Conservation (phyloP, 2,329 filamentous ascomycete genomes). For the Colletotrichum cordylinicola region DNA sequence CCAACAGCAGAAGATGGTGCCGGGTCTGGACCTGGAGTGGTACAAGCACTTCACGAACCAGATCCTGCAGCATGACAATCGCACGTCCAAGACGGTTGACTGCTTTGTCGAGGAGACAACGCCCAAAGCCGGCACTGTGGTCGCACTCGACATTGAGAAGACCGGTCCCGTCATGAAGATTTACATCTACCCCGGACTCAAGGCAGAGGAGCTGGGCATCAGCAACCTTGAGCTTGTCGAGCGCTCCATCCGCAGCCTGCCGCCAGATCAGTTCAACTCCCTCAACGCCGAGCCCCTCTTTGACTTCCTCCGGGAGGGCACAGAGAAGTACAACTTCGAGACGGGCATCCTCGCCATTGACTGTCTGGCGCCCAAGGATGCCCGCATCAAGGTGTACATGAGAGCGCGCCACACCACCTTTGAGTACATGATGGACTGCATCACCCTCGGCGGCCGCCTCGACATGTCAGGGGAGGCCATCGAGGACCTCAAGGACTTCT, state of each 20-base stretch:
- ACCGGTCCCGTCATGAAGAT: slow-evolving; percentile 18
- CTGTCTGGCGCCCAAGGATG: slow-evolving; percentile 2
- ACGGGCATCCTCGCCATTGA: slow-evolving; percentile 17
- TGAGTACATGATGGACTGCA: slow-evolving; percentile 19
- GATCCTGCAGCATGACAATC: neutral
- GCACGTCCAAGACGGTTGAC: slow-evolving; percentile 5
- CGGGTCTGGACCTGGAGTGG: slow-evolving; percentile 13
- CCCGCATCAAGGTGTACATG: slow-evolving; percentile 17
- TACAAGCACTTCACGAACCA: slow-evolving; percentile 16
- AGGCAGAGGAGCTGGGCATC: slow-evolving; percentile 15
- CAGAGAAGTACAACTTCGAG: slow-evolving; percentile 11
- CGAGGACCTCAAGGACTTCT: slow-evolving; percentile 15
- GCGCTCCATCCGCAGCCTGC: slow-evolving; percentile 7
- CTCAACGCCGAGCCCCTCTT: slow-evolving; percentile 4
- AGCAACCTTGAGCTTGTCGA: slow-evolving; percentile 15
- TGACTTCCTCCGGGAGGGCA: slow-evolving; percentile 9
- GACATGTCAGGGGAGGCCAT: slow-evolving; percentile 18
- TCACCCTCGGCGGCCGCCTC: slow-evolving; percentile 9
- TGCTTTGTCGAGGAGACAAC: slow-evolving; percentile 16
- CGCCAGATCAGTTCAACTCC: neutral
- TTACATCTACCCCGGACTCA: slow-evolving; percentile 15
- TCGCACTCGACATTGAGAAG: slow-evolving; percentile 19
- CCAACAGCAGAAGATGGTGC: slow-evolving; percentile 5
- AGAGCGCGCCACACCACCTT: slow-evolving; percentile 11
- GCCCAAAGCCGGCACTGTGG: slow-evolving; percentile 10